phyloP scores from a whole-genome alignment of 192 early-diverging fungal genomes.

The Backusella westeae region DNA sequence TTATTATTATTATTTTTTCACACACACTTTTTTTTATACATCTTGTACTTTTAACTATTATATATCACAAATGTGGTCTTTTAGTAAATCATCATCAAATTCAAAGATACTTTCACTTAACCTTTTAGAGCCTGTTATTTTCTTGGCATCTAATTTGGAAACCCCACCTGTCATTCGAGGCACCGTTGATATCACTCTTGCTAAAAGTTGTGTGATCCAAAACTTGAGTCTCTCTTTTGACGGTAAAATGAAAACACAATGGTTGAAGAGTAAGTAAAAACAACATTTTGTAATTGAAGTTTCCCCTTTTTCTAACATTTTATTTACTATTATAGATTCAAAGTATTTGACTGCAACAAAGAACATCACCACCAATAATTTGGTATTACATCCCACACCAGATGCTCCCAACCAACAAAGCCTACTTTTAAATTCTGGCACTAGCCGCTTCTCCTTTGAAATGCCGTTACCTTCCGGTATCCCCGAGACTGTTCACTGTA shows the following conservation, averaged over 20 bases:
- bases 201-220: not conserved
- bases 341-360: conserved; percentile 9
- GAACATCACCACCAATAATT: conserved; percentile 5
- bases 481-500: conserved; percentile 5
- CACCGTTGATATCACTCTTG: not conserved
- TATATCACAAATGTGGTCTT: not conserved
- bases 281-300: not conserved
- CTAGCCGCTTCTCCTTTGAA: conserved; percentile 16
- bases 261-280: not conserved
- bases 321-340: not conserved
- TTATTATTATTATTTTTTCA: not conserved
- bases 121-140: conserved; percentile 15
- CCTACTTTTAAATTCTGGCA: not conserved
- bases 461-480: conserved; percentile 19
- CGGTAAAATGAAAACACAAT: conserved; percentile 4
- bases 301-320: not conserved
- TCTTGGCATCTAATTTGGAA: not conserved
- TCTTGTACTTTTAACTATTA: not conserved
- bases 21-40: not conserved
- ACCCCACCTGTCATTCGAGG: conserved; percentile 12
- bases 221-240: conserved; percentile 1
- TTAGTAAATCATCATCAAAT: not conserved
- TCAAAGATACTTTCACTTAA: not conserved
- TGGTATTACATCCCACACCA: not conserved
- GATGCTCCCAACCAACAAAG: not conserved